Percentiles rank a stretch among this genome's conserved stretches.
These are phyloP conservation scores for Peltaster fructicola DNA, from an alignment of 2,329 filamentous ascomycete species.

Conservation along the genomic window DNA sequence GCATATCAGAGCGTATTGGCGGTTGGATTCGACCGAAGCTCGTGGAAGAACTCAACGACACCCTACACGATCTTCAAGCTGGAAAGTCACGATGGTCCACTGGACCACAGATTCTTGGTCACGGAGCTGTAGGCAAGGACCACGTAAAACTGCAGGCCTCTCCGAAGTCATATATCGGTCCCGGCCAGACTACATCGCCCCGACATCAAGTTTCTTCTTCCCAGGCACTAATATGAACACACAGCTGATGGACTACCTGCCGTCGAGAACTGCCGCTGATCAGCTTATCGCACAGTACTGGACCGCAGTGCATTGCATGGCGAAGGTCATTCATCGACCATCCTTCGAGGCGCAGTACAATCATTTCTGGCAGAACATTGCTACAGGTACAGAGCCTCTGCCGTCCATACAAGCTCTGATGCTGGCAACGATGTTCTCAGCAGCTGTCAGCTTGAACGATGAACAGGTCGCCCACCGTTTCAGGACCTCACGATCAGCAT, in stretches of 20 bases:
- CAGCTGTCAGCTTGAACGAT: constrained; percentile 47
- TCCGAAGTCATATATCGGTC: constrained; percentile 38
- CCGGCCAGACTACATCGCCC: constrained; percentile 49
- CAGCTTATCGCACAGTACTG: constrained; percentile 51
- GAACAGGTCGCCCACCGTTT: constrained; percentile 34
- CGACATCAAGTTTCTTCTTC: constrained; percentile 51
- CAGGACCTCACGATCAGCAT: constrained; percentile 36
- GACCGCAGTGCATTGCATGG: constrained; percentile 48
- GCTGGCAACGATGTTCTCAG: constrained; percentile 52
- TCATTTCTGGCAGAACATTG: constrained; percentile 46
- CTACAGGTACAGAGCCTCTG: constrained; percentile 41
- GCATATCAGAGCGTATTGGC: constrained; percentile 56
- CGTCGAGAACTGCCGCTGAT: constrained; percentile 39
- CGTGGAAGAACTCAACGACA: constrained; percentile 43
- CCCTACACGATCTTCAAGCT: constrained; percentile 14
- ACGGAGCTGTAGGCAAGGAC: constrained; percentile 6
- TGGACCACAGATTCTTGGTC: constrained; percentile 6
- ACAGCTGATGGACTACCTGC: constrained; percentile 43
- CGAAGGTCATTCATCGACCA: constrained; percentile 48
- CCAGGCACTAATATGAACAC: constrained; percentile 30
- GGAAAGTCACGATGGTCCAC: constrained; percentile 10
- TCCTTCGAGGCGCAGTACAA: constrained; percentile 49
- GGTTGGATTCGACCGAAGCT: constrained; percentile 54
- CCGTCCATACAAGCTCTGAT: constrained; percentile 49
- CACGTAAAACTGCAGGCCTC: constrained; percentile 10